These are phyloP conservation scores for Nothophoma quercina DNA, from an alignment of 2,329 filamentous ascomycete species.

Conservation along the genomic window DNA sequence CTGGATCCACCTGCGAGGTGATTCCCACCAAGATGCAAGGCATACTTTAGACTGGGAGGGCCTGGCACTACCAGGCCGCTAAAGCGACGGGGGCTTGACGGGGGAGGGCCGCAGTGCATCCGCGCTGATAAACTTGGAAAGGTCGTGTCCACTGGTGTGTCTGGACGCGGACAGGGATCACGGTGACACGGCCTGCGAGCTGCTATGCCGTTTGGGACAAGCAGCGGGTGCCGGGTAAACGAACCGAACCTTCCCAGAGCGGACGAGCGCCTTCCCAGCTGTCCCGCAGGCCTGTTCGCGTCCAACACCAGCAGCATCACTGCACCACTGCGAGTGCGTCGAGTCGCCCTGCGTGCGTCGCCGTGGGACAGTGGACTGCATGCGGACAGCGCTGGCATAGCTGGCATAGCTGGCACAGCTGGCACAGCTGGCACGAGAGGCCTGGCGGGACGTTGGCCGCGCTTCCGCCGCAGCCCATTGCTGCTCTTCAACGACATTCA, in stretches of 20 bases:
- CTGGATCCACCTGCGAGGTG: conserved; percentile 18
- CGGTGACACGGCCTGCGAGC: not conserved
- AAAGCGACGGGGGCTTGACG: conserved; percentile 16
- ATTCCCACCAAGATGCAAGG: conserved; percentile 17
- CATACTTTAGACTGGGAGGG: conserved; percentile 14
- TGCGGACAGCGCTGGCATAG: too few species aligned
- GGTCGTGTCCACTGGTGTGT: not conserved
- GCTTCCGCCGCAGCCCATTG: too few species aligned
- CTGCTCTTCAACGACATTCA: not conserved
- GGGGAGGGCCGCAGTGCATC: conserved; percentile 7
- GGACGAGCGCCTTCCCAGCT: not conserved
- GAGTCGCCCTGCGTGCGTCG: conserved; percentile 5
- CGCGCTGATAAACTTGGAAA: conserved; percentile 6
- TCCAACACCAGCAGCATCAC: too few species aligned
- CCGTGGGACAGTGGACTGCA: not conserved
- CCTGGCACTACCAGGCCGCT: conserved; percentile 8
- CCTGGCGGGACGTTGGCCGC: too few species aligned
- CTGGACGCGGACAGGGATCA: not conserved
- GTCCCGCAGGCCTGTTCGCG: too few species aligned
- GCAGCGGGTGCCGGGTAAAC: conserved; percentile 5
- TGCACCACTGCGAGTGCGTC: not conserved
- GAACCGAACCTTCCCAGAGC: conserved; percentile 9
- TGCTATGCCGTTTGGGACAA: conserved; percentile 1
- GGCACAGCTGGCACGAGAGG: too few species aligned
- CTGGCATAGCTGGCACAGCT: too few species aligned